These are phyloP conservation scores for Aspergillus hancockii DNA, from an alignment of 495 filamentous ascomycete species.

Conservation along the genomic window DNA sequence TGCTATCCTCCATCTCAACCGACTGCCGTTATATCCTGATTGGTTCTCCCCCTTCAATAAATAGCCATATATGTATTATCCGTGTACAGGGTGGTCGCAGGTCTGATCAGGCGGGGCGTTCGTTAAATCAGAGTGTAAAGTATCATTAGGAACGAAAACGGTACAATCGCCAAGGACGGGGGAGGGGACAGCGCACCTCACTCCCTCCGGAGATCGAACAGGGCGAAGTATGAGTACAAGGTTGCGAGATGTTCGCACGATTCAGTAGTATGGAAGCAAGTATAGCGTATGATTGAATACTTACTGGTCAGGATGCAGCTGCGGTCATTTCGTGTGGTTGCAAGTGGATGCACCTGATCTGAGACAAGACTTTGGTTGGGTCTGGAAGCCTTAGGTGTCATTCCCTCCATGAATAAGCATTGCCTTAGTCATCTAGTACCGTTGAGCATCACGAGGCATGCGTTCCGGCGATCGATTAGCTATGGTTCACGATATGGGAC, in stretches of 20 bases:
- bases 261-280: slow-evolving; percentile 5
- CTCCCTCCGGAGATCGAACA: slow-evolving; percentile 4
- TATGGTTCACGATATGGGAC: background rate
- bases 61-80: slow-evolving; percentile 24
- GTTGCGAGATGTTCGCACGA: background rate
- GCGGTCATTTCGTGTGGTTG: slow-evolving; percentile 13
- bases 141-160: slow-evolving; percentile 28
- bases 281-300: background rate
- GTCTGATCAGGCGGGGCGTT: slow-evolving; percentile 8
- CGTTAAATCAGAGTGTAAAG: slow-evolving; percentile 9
- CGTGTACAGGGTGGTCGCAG: slow-evolving; percentile 7
- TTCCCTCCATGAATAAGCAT: slow-evolving; percentile 13
- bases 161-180: slow-evolving; percentile 24
- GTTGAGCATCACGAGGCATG: slow-evolving; percentile 11
- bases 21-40: slow-evolving; percentile 21
- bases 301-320: slow-evolving; percentile 14
- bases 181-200: slow-evolving; percentile 11
- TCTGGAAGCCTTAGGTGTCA: slow-evolving; percentile 2
- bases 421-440: slow-evolving; percentile 16
- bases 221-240: background rate
- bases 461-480: background rate
- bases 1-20: slow-evolving; percentile 41
- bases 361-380: slow-evolving; percentile 18
- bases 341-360: slow-evolving; percentile 12
- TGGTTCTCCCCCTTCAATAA: slow-evolving; percentile 21